Evolutionary conservation across 495 filamentous ascomycete genomes (phyloP), one percentile per base, ranked within the genome.

Genomic region (Trichoderma reesei): DNA sequence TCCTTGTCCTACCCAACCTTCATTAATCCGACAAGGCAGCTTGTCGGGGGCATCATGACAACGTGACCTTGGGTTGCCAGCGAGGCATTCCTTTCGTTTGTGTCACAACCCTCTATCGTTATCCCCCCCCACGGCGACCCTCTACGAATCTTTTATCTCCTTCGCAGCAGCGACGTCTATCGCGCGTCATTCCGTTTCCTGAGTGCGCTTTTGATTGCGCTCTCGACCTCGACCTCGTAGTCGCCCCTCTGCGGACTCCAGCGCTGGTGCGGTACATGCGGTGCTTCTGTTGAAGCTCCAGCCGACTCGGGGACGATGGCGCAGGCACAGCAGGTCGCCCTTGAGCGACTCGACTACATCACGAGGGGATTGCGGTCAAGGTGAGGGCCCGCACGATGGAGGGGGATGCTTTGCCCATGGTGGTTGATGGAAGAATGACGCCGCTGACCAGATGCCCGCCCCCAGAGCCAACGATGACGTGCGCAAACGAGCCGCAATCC

Each of bases 281-380:
- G 11, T 7, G 61, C 61, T 63, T 42, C 39, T 6, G 48, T 63
- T 44, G 31, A 63, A 31, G 41, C 36, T 42, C 26, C 33, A 63
- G 61, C 33, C 38, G 18, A 26, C 6, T 34, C 18, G 63, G 63
- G 63, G 63, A 65, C 36, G 63, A 73, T 73, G 72, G 67, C 70
- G 70, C 70, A 73, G 66, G 68, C 72, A 63, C 70, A 72, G 67
- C 68, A 70, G 63, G 44, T 72, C 65, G 71, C 72, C 67, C 70
- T 74, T 4, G 72, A 73, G 61, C 67, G 68, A 56, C 71, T 74
- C 39, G 69, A 75, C 26, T 60, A 65, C 31, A 71, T 75, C 31
- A 68, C 69, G 0, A 71, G 69, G 60, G 73, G 73, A 18, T 63
- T 75, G 44, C 74, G 71, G 48, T 72, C 73, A 37, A 75, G 73